A percentile compares a stretch with the other conserved stretches of the same genome.
phyloP scores from a whole-genome alignment of 768 basidiomycete genomes.

The Lepiota subincarnata region DNA sequence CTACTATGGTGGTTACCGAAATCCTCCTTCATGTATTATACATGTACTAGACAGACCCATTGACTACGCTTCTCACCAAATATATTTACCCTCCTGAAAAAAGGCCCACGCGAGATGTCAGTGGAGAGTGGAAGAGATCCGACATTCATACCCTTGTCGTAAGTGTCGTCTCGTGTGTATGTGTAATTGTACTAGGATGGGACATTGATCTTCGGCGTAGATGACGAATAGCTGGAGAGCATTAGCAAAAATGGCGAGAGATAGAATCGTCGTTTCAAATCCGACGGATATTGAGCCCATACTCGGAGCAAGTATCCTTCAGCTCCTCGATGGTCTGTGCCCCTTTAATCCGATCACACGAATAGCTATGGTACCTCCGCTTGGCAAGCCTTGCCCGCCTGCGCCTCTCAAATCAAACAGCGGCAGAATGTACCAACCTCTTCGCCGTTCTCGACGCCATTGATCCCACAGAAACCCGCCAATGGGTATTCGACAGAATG shows the following conservation, averaged over 20 bases:
- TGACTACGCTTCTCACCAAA: constrained; percentile 78
- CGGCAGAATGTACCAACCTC: constrained; percentile 78
- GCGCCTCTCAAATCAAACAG: constrained; percentile 82
- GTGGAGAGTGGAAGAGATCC: constrained; percentile 66
- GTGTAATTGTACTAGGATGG: constrained; percentile 16
- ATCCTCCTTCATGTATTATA: constrained; percentile 44
- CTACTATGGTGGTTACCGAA: constrained; percentile 62
- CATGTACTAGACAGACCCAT: constrained; percentile 72
- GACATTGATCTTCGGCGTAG: constrained; percentile 30
- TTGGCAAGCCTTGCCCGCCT: constrained; percentile 75
- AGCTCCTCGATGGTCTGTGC: not conserved
- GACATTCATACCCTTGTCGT: constrained; percentile 82
- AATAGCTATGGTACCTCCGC: constrained; percentile 80
- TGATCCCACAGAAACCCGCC: constrained; percentile 46
- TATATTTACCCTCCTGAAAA: constrained; percentile 75
- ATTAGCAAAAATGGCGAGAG: constrained; percentile 79
- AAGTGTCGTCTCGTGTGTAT: constrained; percentile 30
- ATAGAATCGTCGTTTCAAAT: constrained; percentile 65
- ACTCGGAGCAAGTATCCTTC: constrained; percentile 51
- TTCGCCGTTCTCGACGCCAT: constrained; percentile 65
- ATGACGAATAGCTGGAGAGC: constrained; percentile 90
- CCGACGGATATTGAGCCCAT: constrained; percentile 64
- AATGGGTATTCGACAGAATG: constrained; percentile 56
- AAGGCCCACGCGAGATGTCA: constrained; percentile 68
- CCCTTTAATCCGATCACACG: not conserved